Base-by-base conservation (phyloP, 2,329 filamentous ascomycete species). In the Aspergillus pseudoterreus region DNA sequence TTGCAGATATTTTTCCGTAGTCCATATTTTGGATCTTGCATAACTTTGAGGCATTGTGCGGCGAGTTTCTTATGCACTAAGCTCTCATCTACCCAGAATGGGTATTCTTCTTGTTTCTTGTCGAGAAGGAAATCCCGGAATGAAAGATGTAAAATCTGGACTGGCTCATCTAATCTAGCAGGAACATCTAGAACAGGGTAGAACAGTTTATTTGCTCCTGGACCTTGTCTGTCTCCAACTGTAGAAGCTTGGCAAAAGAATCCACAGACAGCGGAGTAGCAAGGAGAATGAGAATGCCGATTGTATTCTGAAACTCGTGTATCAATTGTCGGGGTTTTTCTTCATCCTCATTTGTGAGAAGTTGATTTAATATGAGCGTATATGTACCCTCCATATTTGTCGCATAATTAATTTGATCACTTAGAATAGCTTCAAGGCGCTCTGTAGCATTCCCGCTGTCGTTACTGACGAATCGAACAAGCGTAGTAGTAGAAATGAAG, bases 81-180 rank as follows among this genome's bases (percentile, higher is more conserved):
- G 50, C 57, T 63, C 55, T 70, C 61, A 44, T 74, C 53, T 49
- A 69, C 58, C 59, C 62, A 60, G 56, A 70, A 64, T 27, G 45
- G 47, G 53, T 57, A 65, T 27, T 10, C 14, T 35, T 49, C 44
- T 56, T 56, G 65, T 32, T 52, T 15, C 10, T 45, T 36, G 33
- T 58, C 46, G 33, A 68, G 52, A 14, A 68, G 61, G 41, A 63
- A 68, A 54, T 69, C 63, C 47, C 61, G 61, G 43, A 69, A 70
- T 42, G 62, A 69, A 47, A 60, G 51, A 52, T 66, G 62, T 21
- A 64, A 47, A 1, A 65, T 50, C 15, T 55, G 47, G 15, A 62
- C 36, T 14, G 60, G 56, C 19, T 14, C 24, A 19, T 51, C n/a
- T 6, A 4, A 21, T 10, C 56, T 35, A 2, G 43, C 21, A 1